Conservation (phyloP, 306 rosid genomes). For the Quercus dentata region DNA sequence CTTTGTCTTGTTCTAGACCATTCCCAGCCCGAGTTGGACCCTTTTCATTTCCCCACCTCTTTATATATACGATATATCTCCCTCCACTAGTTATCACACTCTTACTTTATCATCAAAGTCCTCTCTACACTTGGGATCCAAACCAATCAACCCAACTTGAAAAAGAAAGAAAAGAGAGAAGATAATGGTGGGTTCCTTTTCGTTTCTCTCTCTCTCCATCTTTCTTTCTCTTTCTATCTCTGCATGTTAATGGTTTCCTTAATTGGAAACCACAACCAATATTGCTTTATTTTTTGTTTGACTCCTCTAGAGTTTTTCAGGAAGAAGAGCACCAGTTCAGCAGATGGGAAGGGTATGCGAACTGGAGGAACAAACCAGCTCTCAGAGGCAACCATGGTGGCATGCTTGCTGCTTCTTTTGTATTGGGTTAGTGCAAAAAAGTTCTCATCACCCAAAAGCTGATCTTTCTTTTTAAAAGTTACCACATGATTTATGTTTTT, state of each 20-base stretch:
- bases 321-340: conserved; percentile 43
- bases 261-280: neutral
- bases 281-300: neutral
- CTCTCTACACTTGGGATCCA: conserved; percentile 27
- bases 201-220: neutral
- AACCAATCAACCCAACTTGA: conserved; percentile 24
- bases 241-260: neutral
- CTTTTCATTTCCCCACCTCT: conserved; percentile 22
- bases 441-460: no score
- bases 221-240: neutral
- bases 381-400: conserved; percentile 78
- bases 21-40: conserved; percentile 23
- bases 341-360: conserved; percentile 85
- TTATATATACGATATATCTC: conserved; percentile 31
- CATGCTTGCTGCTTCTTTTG: conserved; percentile 82
- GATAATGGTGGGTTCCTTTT: conserved; percentile 42
- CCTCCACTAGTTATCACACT: conserved; percentile 16
- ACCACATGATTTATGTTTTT: neutral
- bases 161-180: neutral
- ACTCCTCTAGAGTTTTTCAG: conserved; percentile 16
- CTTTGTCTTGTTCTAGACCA: conserved; percentile 39
- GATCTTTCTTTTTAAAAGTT: neutral
- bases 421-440: conserved; percentile 51
- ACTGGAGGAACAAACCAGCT: conserved; percentile 81
- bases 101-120: conserved; percentile 24